Conservation (phyloP, 495 filamentous ascomycete genomes). For the Amphirosellinia nigrospora region DNA sequence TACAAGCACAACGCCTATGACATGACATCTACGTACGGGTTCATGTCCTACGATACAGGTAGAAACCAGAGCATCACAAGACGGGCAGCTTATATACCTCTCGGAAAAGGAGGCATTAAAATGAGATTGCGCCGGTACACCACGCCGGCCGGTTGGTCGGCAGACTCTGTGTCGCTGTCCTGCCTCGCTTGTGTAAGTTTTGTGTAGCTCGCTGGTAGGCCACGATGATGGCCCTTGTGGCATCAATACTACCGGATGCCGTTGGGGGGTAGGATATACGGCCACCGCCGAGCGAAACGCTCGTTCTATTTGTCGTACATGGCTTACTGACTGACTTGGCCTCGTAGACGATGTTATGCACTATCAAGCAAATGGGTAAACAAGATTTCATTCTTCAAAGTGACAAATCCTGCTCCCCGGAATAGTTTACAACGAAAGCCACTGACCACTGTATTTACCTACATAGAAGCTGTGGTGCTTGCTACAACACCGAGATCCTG, state of each 20-base stretch:
- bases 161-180: background rate
- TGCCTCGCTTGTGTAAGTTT: slow-evolving; percentile 21
- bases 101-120: background rate
- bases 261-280: background rate
- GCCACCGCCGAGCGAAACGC: background rate
- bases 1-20: background rate
- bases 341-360: background rate
- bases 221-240: slow-evolving; percentile 6
- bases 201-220: slow-evolving; percentile 19
- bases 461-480: background rate
- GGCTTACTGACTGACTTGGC: background rate
- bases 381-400: background rate
- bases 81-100: background rate
- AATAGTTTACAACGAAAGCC: background rate
- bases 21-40: background rate
- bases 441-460: background rate
- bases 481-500: background rate
- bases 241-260: background rate
- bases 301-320: background rate
- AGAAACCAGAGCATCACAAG: no score
- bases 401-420: background rate
- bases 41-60: background rate
- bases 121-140: background rate
- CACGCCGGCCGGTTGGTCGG: slow-evolving; percentile 6
- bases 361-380: background rate